These are phyloP conservation scores for Chlorella sp. DNA, from an alignment of 139 green algal species.

Conservation along the genomic window DNA sequence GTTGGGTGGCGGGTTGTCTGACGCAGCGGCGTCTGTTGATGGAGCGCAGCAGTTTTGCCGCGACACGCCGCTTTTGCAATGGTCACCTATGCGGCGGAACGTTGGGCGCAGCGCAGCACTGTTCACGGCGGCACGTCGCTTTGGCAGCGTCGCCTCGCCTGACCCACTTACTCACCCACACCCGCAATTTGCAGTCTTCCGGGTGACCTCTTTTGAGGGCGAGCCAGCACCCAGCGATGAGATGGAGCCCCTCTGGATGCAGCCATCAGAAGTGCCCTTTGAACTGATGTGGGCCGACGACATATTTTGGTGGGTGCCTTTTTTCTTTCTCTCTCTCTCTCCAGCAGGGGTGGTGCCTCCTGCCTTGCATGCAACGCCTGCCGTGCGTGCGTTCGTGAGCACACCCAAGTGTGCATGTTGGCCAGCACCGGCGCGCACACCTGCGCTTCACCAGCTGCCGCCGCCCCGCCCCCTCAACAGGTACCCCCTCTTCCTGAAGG, in stretches of 20 bases:
- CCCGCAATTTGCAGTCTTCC: conserved; percentile 48
- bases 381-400: too few species aligned
- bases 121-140: too few species aligned
- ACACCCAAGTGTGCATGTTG: too few species aligned
- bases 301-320: conserved; percentile 46
- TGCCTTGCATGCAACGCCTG: neutral
- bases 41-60: too few species aligned
- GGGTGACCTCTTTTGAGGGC: conserved; percentile 41
- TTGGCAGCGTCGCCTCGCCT: neutral
- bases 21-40: too few species aligned
- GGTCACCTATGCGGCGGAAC: too few species aligned
- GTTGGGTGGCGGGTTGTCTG: too few species aligned
- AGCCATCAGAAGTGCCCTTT: conserved; percentile 50
- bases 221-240: conserved; percentile 63
- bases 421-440: neutral
- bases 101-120: too few species aligned
- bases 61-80: too few species aligned
- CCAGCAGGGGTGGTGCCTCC: neutral
- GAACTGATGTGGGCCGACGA: conserved; percentile 72
- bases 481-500: conserved; percentile 52
- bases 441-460: neutral
- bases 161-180: neutral
- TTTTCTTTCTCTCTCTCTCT: neutral
- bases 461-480: neutral
- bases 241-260: conserved; percentile 68